Base-by-base conservation (phyloP, 768 basidiomycete genomes). In the Pholiota conissans region DNA sequence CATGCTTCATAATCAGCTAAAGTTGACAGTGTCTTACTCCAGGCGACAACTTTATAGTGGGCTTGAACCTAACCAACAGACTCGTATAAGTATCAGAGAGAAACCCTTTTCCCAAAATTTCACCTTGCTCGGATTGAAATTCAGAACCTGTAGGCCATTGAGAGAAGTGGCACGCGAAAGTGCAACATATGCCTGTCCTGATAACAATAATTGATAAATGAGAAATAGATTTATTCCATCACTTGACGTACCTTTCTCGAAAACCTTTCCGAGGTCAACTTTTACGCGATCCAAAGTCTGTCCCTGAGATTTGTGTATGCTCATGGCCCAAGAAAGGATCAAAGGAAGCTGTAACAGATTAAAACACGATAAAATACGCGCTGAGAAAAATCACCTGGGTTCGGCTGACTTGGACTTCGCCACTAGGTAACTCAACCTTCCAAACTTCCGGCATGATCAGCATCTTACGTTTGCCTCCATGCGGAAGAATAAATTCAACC, bases 301-400 rank as follows among this genome's bases (percentile, higher is more conserved):
- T 9, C 97, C 97, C 71, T 99, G 97, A 10, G 91, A 91, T 70
- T 99, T 99, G 72, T 99, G 97, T 61, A 98, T 98, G 47, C 90
- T 92, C 93, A 98, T 96, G 0, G 96, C 95, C 96, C 95, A 98
- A 0, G 95, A 83, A 35, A 96, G 79, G 58, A 97, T 95, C 24
- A 98, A 69, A 0, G 93, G 93, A 1, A 96, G 70, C 92, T 95
- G 62, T 10, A 30, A 51, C 20, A 2, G 5, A 11, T 45, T 22
- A 45, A 22, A 8, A 45, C 24, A 32, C n/a, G 14, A 46, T 34
- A 55, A 28, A 52, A 46, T 27, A 18, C 28, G 20, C 3, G 39
- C 53, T 47, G 13, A 20, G 48, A 35, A 18, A 26, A 70, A 80
- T 26, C 53, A 95, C 92, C 84, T 98, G 95, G 2, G 76, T 78